phyloP scores from a whole-genome alignment of 2,329 filamentous ascomycete species.

The Nigrospora sphaerica region DNA sequence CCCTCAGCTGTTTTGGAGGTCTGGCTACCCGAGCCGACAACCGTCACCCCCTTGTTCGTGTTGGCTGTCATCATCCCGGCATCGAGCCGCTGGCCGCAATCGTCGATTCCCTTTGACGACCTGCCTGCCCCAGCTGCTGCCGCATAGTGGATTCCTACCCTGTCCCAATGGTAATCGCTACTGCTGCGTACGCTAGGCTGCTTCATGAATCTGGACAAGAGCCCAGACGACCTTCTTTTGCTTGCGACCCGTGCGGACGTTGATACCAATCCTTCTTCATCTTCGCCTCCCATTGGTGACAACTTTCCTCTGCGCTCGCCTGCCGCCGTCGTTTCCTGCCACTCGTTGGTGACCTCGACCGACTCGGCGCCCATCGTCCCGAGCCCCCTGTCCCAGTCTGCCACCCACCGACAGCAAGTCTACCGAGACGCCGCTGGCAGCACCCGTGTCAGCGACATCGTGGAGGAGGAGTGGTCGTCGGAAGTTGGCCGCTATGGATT shows the following conservation, averaged over 20 bases:
- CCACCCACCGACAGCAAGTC: conserved; percentile 14
- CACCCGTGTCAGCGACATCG: conserved; percentile 6
- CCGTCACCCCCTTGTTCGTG: too few species aligned
- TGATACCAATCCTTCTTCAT: background rate
- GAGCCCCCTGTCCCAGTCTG: conserved; percentile 4
- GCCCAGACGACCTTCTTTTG: background rate
- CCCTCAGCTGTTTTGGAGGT: too few species aligned
- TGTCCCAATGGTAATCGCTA: background rate
- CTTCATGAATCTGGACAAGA: conserved; percentile 3
- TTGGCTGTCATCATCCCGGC: too few species aligned
- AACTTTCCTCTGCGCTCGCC: conserved; percentile 4
- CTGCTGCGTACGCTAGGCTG: background rate
- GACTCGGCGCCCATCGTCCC: conserved; percentile 8
- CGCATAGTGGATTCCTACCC: too few species aligned
- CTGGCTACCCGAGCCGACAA: too few species aligned
- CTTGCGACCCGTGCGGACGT: background rate
- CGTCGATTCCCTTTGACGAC: too few species aligned
- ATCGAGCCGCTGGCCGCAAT: too few species aligned
- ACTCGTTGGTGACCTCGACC: conserved; percentile 10
- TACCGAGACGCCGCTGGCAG: conserved; percentile 12
- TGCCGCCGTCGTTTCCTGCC: conserved; percentile 11
- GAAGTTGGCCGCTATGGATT: conserved; percentile 21
- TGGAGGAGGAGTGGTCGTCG: conserved; percentile 15
- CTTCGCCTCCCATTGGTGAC: too few species aligned
- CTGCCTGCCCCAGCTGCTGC: too few species aligned